Percentiles rank a stretch among this genome's conserved stretches.
Conservation (phyloP, 805 yeast genomes). For the Ogataea degrootiae region DNA sequence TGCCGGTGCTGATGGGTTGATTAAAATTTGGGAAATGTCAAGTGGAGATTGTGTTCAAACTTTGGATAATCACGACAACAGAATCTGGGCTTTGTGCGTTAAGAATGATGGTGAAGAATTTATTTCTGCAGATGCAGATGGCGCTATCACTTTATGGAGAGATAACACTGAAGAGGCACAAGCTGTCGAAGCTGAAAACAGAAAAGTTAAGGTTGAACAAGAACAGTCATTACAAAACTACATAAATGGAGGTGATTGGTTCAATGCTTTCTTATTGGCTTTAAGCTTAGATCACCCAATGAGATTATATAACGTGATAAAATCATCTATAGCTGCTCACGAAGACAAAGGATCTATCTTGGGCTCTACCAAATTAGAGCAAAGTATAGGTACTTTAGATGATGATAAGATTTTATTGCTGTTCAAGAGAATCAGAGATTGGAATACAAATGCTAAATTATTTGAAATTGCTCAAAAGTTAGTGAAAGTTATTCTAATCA, state of each 20-base stretch:
- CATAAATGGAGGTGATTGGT: conserved; percentile 73
- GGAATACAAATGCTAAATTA: conserved; percentile 88
- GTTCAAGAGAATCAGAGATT: conserved; percentile 78
- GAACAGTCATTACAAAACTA: conserved; percentile 83
- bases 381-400: conserved; percentile 51
- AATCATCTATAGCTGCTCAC: conserved; percentile 49
- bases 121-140: conserved; percentile 92
- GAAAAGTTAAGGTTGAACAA: conserved; percentile 64
- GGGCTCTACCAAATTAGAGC: conserved; percentile 60
- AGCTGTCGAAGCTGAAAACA: conserved; percentile 48
- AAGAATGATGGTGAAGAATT: conserved; percentile 63
- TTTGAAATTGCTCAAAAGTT: conserved; percentile 78
- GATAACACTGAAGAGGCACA: conserved; percentile 78
- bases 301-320: conserved; percentile 75
- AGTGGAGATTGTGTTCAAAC: conserved; percentile 79
- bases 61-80: conserved; percentile 84
- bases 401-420: conserved; percentile 56
- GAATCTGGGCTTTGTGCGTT: conserved; percentile 86
- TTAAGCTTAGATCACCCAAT: conserved; percentile 85
- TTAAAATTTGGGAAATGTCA: conserved; percentile 81
- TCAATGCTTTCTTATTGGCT: conserved; percentile 81
- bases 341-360: conserved; percentile 45
- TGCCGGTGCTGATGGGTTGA: conserved; percentile 91
- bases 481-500: conserved; percentile 57
- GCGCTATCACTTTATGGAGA: conserved; percentile 82